phyloP scores from a whole-genome alignment of 1,139 yeast genomes.

The Hansenula anomala region DNA sequence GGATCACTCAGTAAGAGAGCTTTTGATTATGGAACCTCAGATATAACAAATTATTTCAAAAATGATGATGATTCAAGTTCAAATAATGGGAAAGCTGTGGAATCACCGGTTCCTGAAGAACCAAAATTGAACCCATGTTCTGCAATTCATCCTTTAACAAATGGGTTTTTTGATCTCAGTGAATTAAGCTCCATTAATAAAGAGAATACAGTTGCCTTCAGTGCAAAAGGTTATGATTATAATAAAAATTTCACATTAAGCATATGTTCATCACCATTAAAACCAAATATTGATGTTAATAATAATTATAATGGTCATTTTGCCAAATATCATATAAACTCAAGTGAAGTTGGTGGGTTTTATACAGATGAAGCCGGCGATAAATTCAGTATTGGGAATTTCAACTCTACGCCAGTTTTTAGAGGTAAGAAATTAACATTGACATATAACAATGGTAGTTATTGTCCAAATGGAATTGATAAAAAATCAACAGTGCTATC shows the following conservation, averaged over 20 bases:
- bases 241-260: conserved; percentile 76
- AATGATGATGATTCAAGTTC: not conserved
- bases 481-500: conserved; percentile 64
- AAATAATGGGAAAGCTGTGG: conserved; percentile 10
- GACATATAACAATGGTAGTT: conserved; percentile 69
- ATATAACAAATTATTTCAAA: conserved; percentile 10
- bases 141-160: conserved; percentile 44
- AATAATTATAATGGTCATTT: conserved; percentile 26
- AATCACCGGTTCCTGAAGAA: conserved; percentile 10
- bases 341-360: conserved; percentile 59
- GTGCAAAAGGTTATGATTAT: conserved; percentile 65
- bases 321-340: conserved; percentile 39
- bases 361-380: conserved; percentile 50
- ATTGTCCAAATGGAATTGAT: conserved; percentile 49
- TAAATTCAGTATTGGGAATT: conserved; percentile 64
- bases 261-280: conserved; percentile 65
- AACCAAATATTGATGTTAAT: conserved; percentile 27
- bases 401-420: conserved; percentile 53
- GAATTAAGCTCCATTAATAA: conserved; percentile 38
- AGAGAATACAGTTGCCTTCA: conserved; percentile 44
- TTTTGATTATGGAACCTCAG: conserved; percentile 18
- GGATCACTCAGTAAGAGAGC: conserved; percentile 2
- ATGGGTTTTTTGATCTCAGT: conserved; percentile 52
- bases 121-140: conserved; percentile 45
- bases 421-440: conserved; percentile 69